These are phyloP conservation scores for Ogataea hybrid DNA, from an alignment of 1,139 yeast species.

Conservation along the genomic window DNA sequence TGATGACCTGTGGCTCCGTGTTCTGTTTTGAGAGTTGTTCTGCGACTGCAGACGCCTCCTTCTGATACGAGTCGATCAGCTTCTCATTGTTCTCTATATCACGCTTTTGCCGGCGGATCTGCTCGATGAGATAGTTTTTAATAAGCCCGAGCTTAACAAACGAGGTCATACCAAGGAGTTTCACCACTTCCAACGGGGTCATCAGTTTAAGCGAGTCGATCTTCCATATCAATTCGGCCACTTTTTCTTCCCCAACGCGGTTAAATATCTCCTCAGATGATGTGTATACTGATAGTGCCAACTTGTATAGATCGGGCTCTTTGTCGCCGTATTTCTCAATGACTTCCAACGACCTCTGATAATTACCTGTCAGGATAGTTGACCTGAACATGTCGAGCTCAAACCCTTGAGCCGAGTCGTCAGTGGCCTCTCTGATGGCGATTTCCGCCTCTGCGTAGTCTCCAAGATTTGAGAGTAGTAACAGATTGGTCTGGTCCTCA, in stretches of 20 bases:
- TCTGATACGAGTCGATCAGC: slow-evolving; percentile 64
- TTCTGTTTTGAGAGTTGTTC: slow-evolving; percentile 51
- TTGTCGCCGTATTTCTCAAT: slow-evolving; percentile 58
- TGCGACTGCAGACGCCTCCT: slow-evolving; percentile 60
- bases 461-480: slow-evolving; percentile 66
- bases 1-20: slow-evolving; percentile 59
- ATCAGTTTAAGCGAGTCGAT: slow-evolving; percentile 55
- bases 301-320: slow-evolving; percentile 63
- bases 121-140: slow-evolving; percentile 64
- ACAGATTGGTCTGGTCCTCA: slow-evolving; percentile 58
- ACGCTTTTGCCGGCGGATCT: slow-evolving; percentile 56
- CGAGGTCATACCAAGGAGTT: slow-evolving; percentile 62
- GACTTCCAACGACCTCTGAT: slow-evolving; percentile 54
- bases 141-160: slow-evolving; percentile 62
- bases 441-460: slow-evolving; percentile 50
- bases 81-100: slow-evolving; percentile 70
- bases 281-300: slow-evolving; percentile 64
- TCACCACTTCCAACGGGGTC: slow-evolving; percentile 75
- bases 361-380: slow-evolving; percentile 56
- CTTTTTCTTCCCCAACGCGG: slow-evolving; percentile 52
- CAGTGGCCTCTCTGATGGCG: slow-evolving; percentile 34
- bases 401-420: slow-evolving; percentile 39
- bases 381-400: slow-evolving; percentile 68
- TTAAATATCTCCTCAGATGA: slow-evolving; percentile 55
- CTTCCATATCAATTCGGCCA: slow-evolving; percentile 49